Conservation (phyloP, 768 basidiomycete species). For the Butyriboletus loyo region DNA sequence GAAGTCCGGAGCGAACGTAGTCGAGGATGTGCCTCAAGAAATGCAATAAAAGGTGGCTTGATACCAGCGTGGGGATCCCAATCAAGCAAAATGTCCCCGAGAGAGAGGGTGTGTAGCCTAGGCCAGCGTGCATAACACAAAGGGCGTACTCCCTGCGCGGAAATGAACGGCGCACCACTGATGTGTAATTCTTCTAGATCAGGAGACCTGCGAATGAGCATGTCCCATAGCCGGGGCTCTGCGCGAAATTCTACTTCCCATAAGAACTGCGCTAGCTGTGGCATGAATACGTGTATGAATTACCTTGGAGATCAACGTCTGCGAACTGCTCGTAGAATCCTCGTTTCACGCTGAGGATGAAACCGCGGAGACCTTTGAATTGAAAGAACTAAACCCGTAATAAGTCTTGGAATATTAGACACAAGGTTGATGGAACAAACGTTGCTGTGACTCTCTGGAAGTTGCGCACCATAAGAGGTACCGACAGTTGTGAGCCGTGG, state of each 20-base stretch:
- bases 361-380: slow-evolving; percentile 60
- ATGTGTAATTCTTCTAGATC: slow-evolving; percentile 64
- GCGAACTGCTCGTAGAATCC: slow-evolving; percentile 62
- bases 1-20: slow-evolving; percentile 53
- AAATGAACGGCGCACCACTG: slow-evolving; percentile 25
- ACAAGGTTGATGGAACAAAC: slow-evolving; percentile 38
- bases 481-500: slow-evolving; percentile 61
- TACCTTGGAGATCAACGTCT: slow-evolving; percentile 56
- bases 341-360: slow-evolving; percentile 56
- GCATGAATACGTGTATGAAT: not conserved
- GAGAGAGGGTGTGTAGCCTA: slow-evolving; percentile 50
- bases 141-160: slow-evolving; percentile 47
- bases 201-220: slow-evolving; percentile 64
- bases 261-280: slow-evolving; percentile 1
- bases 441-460: slow-evolving; percentile 58
- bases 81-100: slow-evolving; percentile 67
- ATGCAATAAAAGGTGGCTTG: slow-evolving; percentile 60
- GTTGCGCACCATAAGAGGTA: slow-evolving; percentile 56
- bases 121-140: slow-evolving; percentile 68
- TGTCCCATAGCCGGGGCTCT: slow-evolving; percentile 52
- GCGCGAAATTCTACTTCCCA: slow-evolving; percentile 19
- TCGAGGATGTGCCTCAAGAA: slow-evolving; percentile 62
- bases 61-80: slow-evolving; percentile 42
- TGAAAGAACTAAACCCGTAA: slow-evolving; percentile 54
- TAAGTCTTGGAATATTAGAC: not conserved